Conservation (phyloP, 805 yeast genomes). For the Lipomyces spencermartinsiae region DNA sequence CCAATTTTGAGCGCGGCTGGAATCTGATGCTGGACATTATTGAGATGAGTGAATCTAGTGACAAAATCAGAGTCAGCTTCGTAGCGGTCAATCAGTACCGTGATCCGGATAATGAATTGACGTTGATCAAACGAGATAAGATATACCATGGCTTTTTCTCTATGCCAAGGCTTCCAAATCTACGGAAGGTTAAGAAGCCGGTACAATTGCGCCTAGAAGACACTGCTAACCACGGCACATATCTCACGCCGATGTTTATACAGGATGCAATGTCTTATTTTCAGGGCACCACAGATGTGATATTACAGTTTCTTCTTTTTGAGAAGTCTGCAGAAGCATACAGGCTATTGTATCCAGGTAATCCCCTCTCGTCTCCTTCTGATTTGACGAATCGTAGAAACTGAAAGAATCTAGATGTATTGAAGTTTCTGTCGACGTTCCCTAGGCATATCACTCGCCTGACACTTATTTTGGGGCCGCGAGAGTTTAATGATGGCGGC, state of each 20-base stretch:
- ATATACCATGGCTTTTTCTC: not conserved
- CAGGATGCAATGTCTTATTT: not conserved
- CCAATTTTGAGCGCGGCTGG: not conserved
- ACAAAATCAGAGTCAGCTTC: not conserved
- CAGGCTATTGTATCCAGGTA: not conserved
- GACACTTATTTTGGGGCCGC: not conserved
- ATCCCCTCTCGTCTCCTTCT: not conserved
- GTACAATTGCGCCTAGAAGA: not conserved
- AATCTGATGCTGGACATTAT: constrained; percentile 1
- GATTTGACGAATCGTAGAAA: not conserved
- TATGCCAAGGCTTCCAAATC: not conserved
- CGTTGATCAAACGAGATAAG: not conserved
- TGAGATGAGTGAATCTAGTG: not conserved
- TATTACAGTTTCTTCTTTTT: not conserved
- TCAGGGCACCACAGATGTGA: not conserved
- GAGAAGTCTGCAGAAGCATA: constrained; percentile 1
- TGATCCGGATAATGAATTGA: constrained; percentile 1
- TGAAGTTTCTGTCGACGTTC: constrained; percentile 1
- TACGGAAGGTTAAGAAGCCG: not conserved
- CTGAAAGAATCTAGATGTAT: not conserved
- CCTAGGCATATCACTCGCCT: constrained; percentile 1
- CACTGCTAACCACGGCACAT: not conserved
- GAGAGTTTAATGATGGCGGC: not conserved
- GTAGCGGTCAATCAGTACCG: constrained; percentile 1
- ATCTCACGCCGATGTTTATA: not conserved